Percentiles rank a stretch among this genome's conserved stretches.
Conservation (phyloP, 148 eudicot species). For the Fagopyrum homotropicum region DNA sequence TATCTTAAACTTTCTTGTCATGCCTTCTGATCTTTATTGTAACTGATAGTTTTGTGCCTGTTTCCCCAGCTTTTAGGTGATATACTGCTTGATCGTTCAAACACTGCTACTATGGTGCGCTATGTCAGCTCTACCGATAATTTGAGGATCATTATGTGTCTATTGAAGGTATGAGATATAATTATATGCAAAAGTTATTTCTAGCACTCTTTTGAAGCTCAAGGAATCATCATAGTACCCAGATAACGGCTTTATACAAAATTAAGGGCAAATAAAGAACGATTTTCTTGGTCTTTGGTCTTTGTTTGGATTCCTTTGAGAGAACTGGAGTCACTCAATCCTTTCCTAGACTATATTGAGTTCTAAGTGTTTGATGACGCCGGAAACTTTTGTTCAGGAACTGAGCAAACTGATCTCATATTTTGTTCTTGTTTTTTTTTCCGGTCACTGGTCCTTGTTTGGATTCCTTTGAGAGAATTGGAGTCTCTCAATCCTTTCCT, state of each 20-base stretch:
- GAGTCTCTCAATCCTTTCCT: no score
- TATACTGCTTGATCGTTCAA: slow-evolving; percentile 79
- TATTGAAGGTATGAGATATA: slow-evolving; percentile 52
- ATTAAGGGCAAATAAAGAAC: not conserved
- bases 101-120: slow-evolving; percentile 60
- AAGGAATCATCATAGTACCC: not conserved
- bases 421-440: not conserved
- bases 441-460: no score
- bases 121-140: slow-evolving; percentile 77
- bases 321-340: no score
- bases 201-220: no score
- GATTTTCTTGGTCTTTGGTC: no score
- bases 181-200: no score
- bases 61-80: slow-evolving; percentile 69
- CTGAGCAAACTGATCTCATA: not conserved
- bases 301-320: no score
- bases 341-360: not conserved
- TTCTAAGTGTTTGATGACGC: not conserved
- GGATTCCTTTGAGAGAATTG: no score
- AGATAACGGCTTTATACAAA: not conserved
- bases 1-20: not conserved
- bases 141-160: slow-evolving; percentile 81
- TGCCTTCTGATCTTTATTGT: not conserved
- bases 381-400: not conserved
- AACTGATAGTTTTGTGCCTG: not conserved